phyloP scores from a whole-genome alignment of 345 rosid genomes.

The Hibiscus mutabilis region DNA sequence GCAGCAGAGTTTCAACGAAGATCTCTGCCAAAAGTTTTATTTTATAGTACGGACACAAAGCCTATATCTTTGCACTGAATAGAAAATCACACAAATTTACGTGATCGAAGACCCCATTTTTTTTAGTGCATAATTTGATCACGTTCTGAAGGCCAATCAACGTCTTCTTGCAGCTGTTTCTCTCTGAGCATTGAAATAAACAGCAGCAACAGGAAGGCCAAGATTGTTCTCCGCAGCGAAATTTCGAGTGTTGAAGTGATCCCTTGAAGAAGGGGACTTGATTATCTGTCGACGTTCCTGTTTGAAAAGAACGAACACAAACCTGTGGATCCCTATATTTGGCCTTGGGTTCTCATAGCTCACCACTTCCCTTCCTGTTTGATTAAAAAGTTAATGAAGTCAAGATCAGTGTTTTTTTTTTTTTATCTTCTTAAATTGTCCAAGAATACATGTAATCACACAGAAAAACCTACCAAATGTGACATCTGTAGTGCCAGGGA shows the following conservation, averaged over 20 bases:
- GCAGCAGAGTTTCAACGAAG: background rate
- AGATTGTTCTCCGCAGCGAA: conserved; percentile 48
- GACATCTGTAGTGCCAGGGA: conserved; percentile 63
- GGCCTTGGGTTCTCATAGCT: conserved; percentile 60
- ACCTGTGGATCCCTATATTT: conserved; percentile 60
- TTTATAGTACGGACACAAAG: background rate
- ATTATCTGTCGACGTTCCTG: conserved; percentile 44
- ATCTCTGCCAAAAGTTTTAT: background rate
- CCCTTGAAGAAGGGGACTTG: conserved; percentile 38
- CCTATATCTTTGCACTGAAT: background rate
- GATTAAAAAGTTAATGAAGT: background rate
- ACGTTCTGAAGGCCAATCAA: conserved; percentile 9
- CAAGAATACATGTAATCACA: background rate
- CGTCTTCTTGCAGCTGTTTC: conserved; percentile 67
- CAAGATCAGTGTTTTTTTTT: background rate
- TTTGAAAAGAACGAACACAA: conserved; percentile 52
- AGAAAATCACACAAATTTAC: background rate
- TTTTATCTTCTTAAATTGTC: background rate
- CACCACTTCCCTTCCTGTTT: conserved; percentile 52
- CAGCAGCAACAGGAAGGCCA: conserved; percentile 65
- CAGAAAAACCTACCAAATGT: conserved; percentile 45
- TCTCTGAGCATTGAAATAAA: conserved; percentile 64
- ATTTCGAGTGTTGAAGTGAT: conserved; percentile 45
- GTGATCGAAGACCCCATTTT: background rate
- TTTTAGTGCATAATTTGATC: background rate